phyloP scores from a whole-genome alignment of 1,139 yeast genomes.

The Kluyveromyces sp. region DNA sequence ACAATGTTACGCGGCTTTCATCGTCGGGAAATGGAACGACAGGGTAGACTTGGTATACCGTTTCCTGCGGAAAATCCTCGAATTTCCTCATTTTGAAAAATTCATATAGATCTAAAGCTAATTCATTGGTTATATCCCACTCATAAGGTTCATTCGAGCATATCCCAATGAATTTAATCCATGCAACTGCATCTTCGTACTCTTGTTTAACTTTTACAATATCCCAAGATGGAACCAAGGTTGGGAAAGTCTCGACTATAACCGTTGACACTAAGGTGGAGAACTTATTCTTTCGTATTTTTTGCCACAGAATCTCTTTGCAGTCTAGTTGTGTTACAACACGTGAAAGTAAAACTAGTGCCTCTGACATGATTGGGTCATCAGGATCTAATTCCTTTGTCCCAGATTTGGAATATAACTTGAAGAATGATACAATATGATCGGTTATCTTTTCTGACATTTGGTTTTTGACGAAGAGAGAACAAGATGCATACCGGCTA shows the following conservation, averaged over 20 bases:
- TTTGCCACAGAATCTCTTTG: constrained; percentile 17
- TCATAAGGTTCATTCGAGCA: constrained; percentile 9
- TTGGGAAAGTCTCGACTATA: constrained; percentile 20
- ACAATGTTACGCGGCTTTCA: constrained; percentile 12
- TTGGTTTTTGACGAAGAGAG: constrained; percentile 10
- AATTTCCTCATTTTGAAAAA: constrained; percentile 23
- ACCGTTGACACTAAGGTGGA: constrained; percentile 14
- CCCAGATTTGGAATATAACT: constrained; percentile 16
- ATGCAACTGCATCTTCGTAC: constrained; percentile 9
- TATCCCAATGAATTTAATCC: constrained; percentile 17
- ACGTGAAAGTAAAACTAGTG: constrained; percentile 17
- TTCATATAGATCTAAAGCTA: constrained; percentile 18
- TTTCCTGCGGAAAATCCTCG: constrained; percentile 23
- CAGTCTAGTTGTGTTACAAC: constrained; percentile 11
- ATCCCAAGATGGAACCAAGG: constrained; percentile 16
- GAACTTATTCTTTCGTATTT: constrained; percentile 11
- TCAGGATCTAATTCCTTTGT: constrained; percentile 1
- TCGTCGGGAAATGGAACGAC: neutral
- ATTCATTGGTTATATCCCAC: constrained; percentile 17
- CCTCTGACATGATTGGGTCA: constrained; percentile 12
- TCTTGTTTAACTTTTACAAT: constrained; percentile 12
- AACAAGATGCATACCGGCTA: constrained; percentile 16
- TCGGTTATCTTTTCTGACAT: constrained; percentile 18
- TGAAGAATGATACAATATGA: constrained; percentile 23
- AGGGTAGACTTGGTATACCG: neutral